Conservation (phyloP, 2,329 filamentous ascomycete species). For the Fulvia fulva region DNA sequence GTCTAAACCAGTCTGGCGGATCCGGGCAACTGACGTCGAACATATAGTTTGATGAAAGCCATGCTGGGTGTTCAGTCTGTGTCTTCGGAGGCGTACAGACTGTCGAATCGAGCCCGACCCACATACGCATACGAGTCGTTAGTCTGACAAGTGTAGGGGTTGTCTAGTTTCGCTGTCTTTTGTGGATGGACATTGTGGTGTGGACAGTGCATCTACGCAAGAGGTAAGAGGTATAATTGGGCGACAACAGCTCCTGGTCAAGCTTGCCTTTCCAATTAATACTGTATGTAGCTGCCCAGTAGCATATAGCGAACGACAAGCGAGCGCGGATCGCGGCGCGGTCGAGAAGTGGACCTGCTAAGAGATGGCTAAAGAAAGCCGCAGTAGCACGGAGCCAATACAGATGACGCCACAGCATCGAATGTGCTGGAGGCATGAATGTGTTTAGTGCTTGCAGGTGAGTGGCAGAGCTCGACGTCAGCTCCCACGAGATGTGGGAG, state of each 20-base stretch:
- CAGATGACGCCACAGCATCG: conserved; percentile 2
- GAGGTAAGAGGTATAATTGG: conserved; percentile 6
- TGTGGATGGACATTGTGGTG: conserved; percentile 1
- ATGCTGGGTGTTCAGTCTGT: conserved; percentile 13
- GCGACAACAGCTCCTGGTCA: not conserved
- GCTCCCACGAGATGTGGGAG: not conserved
- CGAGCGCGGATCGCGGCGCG: conserved; percentile 8
- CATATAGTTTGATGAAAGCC: conserved; percentile 24
- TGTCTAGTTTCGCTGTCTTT: not conserved
- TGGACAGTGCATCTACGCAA: conserved; percentile 1
- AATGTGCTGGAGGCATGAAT: not conserved
- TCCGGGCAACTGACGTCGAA: conserved; percentile 16
- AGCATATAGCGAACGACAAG: conserved; percentile 3
- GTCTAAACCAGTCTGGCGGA: conserved; percentile 26
- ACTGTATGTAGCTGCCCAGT: conserved; percentile 3
- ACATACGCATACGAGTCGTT: conserved; percentile 12
- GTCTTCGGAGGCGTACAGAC: conserved; percentile 17
- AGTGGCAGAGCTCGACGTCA: not conserved
- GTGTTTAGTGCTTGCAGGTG: not conserved
- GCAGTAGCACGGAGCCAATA: conserved; percentile 8
- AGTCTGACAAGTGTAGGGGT: conserved; percentile 6
- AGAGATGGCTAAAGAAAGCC: conserved; percentile 3
- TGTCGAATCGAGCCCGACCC: conserved; percentile 15
- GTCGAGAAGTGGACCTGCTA: conserved; percentile 1
- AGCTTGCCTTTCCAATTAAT: not conserved